Evolutionary conservation across 169 alveolate genomes (phyloP), one percentile per base, ranked within the genome.

Genomic region (Eimeria necatrix): DNA sequence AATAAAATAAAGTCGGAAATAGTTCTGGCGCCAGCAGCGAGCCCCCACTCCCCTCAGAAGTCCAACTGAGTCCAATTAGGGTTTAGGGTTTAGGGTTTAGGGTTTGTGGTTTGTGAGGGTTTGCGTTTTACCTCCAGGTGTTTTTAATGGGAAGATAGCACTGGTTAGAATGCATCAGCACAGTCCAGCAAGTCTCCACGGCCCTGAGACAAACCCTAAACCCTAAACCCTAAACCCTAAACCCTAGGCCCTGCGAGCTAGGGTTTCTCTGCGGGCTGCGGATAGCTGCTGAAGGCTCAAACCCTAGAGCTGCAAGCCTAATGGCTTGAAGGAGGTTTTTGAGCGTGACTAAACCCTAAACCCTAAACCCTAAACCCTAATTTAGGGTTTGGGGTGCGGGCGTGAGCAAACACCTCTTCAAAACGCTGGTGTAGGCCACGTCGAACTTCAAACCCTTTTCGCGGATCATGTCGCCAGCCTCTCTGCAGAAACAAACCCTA

Each of bases 391-490:
- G 56, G n/a, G 56, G 64, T 4, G 2, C n/a, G 73, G 18, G 73
- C 4, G 73, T 61, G 60, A 94, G 91, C 59, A 98, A 97, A 16
- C 99, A 99, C 96, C 99, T 96, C 95, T 98, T 98, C 91, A 99
- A 96, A 24, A 98, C 99, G 48, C 99, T 99, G n/a, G 99, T 99
- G 96, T 93, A 99, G 68, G 98, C 99, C 48, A 98, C 95, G 95
- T 99, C 99, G 94, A 99, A 99, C 64, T 95, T 88, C 91, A 95
- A 97, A 74, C 98, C 98, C 93, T 97, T 97, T 61, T 96, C 98
- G 93, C 97, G 97, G 61, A 99, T 92, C 56, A 97, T 95, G 88
- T 98, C 96, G n/a, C 99, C 99, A 49, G 99, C 99, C 61, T 94
- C 96, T 87, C 98, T 97, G 93, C 12, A 68, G 22, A 1, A 1